phyloP scores from a whole-genome alignment of 2,329 filamentous ascomycete genomes.

The Neopestalotiopsis rosae region DNA sequence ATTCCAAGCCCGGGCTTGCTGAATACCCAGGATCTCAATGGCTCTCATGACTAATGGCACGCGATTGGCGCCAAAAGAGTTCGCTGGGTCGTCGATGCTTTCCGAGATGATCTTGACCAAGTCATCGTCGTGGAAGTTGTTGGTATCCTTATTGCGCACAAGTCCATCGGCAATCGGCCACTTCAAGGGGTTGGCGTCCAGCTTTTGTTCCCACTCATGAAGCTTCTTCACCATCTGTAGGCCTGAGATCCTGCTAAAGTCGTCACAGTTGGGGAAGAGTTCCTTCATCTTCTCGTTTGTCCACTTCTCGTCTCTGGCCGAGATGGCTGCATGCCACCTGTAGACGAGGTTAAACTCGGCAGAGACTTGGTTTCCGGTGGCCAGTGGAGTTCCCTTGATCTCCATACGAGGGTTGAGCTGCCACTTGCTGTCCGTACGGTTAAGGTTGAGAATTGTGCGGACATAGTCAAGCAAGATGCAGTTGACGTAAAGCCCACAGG shows the following conservation, averaged over 20 bases:
- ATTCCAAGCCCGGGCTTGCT: conserved; percentile 53
- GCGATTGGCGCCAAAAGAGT: conserved; percentile 63
- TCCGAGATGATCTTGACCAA: conserved; percentile 43
- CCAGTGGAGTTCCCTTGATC: conserved; percentile 37
- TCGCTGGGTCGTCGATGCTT: conserved; percentile 65
- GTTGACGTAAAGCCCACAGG: conserved; percentile 62
- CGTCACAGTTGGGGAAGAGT: conserved; percentile 36
- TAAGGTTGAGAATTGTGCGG: conserved; percentile 49
- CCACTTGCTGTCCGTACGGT: conserved; percentile 45
- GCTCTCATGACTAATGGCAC: conserved; percentile 55
- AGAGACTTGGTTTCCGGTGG: conserved; percentile 52
- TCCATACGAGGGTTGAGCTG: conserved; percentile 36
- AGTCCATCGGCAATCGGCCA: conserved; percentile 9
- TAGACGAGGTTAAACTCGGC: conserved; percentile 60
- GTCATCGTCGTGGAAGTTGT: conserved; percentile 54
- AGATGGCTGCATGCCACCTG: conserved; percentile 53
- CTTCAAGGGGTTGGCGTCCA: neutral
- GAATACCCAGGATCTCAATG: conserved; percentile 53
- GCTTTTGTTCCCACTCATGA: conserved; percentile 46
- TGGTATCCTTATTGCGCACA: neutral
- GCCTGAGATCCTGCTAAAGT: conserved; percentile 50
- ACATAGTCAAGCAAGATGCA: conserved; percentile 47
- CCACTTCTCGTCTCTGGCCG: conserved; percentile 50
- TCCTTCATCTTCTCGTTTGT: conserved; percentile 41
- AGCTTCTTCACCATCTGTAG: conserved; percentile 53